Evolutionary conservation across 352 stramenopile genomes (phyloP), one percentile per base, ranked within the genome.

Genomic region (Phytophthora cryptogea): DNA sequence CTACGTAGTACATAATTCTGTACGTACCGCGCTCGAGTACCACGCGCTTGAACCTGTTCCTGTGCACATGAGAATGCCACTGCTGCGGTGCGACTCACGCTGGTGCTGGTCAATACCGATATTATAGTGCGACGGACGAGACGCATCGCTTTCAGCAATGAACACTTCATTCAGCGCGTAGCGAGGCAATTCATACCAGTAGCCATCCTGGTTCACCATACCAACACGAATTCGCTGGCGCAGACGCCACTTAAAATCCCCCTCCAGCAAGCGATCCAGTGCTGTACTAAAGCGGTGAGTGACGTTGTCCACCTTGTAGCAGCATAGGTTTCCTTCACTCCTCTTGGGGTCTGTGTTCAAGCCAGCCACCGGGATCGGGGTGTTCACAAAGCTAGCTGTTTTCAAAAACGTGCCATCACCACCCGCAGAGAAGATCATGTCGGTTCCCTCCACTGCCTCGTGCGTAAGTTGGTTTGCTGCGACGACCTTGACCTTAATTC

Each of bases 91-190:
- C 8, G 84, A 92, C 68, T 96, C 86, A 47, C 86, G 84, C 54
- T 96, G 86, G 54, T 94, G 80, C 60, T 96, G 85, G 56, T 96
- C 87, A 16, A 94, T 85, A 42, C 87, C 87, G 43, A 96, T 94
- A 48, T 94, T 92, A 76, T 96, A 94, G 59, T 92, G 82, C 39
- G 85, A 93, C 33, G 87, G 87, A 1, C 86, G 85, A 26, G 85
- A 94, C 31, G 87, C 82, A 31, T 96, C 87, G 20, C 80, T 86
- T 66, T 96, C 87, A 8, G 87, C 87, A 55, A 96, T 94, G 54
- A 96, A 96, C 37, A 96, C 86, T 76, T 95, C 87, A 56, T 96
- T 96, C 27, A 96, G 68, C 28, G 87, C 87, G 48, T 89, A 96
- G 10, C 83, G 86, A 35, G 86, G 85, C 14, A 96, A 60, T 39